Conservation (phyloP, 192 early-diverging fungal species). For the Jimgerdemannia lactiflua region DNA sequence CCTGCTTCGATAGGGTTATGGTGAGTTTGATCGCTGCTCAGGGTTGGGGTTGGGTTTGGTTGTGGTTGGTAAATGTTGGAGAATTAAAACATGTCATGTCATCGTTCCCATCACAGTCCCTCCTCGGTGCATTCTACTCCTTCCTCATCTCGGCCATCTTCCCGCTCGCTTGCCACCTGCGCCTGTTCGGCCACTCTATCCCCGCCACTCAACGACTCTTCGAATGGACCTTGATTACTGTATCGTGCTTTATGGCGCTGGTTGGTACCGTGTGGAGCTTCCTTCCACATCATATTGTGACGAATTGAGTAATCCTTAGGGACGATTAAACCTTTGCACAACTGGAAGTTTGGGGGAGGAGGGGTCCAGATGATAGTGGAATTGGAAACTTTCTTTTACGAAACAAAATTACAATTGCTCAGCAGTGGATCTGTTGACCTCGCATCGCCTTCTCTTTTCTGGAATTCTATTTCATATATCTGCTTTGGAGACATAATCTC, state of each 20-base stretch:
- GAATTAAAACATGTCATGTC: too few species aligned
- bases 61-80: too few species aligned
- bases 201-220: slow-evolving; percentile 7
- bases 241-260: slow-evolving; percentile 22
- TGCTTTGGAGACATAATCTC: too few species aligned
- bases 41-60: too few species aligned
- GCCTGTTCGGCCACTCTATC: slow-evolving; percentile 19
- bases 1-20: slow-evolving; percentile 67
- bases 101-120: not conserved
- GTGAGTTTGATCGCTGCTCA: slow-evolving; percentile 37
- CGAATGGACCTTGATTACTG: slow-evolving; percentile 10
- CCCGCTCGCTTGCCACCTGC: slow-evolving; percentile 31
- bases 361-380: too few species aligned
- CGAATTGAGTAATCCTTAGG: not conserved
- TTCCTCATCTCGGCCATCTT: slow-evolving; percentile 33
- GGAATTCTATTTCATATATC: too few species aligned
- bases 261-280: slow-evolving; percentile 29
- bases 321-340: too few species aligned
- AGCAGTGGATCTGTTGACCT: too few species aligned
- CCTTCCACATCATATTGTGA: not conserved
- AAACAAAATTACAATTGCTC: too few species aligned
- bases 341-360: too few species aligned
- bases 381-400: too few species aligned
- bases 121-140: slow-evolving; percentile 34
- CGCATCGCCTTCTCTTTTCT: too few species aligned